These are phyloP conservation scores for Geranium brycei DNA, from an alignment of 345 rosid species.

Conservation along the genomic window DNA sequence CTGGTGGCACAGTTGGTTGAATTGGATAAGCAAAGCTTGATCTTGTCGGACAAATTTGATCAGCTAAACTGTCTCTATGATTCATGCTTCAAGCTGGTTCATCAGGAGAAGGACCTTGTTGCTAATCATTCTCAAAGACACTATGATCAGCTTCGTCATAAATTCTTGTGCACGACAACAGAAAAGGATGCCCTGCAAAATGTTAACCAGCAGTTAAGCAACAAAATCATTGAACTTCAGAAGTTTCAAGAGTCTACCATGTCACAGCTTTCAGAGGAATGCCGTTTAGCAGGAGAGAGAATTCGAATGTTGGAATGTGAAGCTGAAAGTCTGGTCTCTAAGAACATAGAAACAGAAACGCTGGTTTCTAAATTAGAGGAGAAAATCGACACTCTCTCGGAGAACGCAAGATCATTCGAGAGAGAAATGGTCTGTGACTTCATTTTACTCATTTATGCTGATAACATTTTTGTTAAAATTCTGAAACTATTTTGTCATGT, in stretches of 20 bases:
- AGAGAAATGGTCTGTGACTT: slow-evolving; percentile 38
- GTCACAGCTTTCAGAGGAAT: slow-evolving; percentile 42
- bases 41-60: slow-evolving; percentile 34
- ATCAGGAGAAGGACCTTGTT: slow-evolving; percentile 37
- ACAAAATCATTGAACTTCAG: slow-evolving; percentile 42
- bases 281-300: slow-evolving; percentile 38
- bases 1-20: slow-evolving; percentile 39
- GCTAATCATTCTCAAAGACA: slow-evolving; percentile 33
- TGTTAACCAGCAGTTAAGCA: slow-evolving; percentile 30
- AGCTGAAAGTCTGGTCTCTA: slow-evolving; percentile 41
- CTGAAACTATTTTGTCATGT: slow-evolving; percentile 15
- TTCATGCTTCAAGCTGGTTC: slow-evolving; percentile 37
- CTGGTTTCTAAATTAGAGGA: slow-evolving; percentile 44
- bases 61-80: slow-evolving; percentile 38
- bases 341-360: slow-evolving; percentile 42
- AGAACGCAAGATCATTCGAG: slow-evolving; percentile 44
- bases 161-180: slow-evolving; percentile 28
- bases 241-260: slow-evolving; percentile 38
- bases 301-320: slow-evolving; percentile 53
- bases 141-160: slow-evolving; percentile 40
- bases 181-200: slow-evolving; percentile 44
- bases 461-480: slow-evolving; percentile 12
- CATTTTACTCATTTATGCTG: slow-evolving; percentile 4
- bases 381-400: slow-evolving; percentile 32
- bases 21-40: slow-evolving; percentile 44